Percentiles rank a stretch among this genome's conserved stretches.
phyloP scores from a whole-genome alignment of 2,329 filamentous ascomycete genomes.

The Aspergillus ustus region DNA sequence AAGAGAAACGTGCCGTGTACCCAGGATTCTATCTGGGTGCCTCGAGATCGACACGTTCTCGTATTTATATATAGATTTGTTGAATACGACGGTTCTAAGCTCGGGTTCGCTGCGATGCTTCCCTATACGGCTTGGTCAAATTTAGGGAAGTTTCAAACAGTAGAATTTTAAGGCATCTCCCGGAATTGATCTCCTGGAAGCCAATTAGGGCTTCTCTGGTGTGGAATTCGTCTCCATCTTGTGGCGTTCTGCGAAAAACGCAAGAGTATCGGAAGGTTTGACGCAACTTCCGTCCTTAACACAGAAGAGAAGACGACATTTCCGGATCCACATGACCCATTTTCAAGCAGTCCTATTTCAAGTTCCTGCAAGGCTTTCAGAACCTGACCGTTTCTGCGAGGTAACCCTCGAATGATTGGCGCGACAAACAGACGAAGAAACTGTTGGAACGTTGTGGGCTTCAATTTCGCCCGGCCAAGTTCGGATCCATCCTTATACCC shows the following conservation, averaged over 20 bases:
- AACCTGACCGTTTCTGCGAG: neutral
- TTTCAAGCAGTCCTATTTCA: too few relatives aligned
- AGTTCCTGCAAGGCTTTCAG: too few relatives aligned
- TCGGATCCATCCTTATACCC: neutral
- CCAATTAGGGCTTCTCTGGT: neutral
- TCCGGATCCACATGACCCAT: too few relatives aligned
- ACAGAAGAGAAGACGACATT: too few relatives aligned
- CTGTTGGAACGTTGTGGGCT: neutral
- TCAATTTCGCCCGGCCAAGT: neutral
- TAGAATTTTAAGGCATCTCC: neutral
- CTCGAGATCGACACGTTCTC: slow-evolving; percentile 21
- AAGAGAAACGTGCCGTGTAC: neutral
- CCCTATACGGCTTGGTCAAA: neutral
- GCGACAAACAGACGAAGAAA: too few relatives aligned
- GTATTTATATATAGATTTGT: slow-evolving; percentile 27
- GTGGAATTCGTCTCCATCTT: neutral
- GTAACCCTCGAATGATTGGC: neutral
- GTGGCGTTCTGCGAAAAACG: neutral
- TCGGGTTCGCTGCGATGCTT: neutral
- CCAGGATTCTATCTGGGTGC: neutral
- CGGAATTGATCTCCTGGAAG: neutral
- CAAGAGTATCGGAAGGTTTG: neutral
- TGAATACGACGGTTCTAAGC: slow-evolving; percentile 12
- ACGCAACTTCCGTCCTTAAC: too few relatives aligned
- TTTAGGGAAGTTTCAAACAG: neutral